Evolutionary conservation across 208 protist genomes (phyloP).

Genomic region (Acanthamoeba sp.): DNA sequence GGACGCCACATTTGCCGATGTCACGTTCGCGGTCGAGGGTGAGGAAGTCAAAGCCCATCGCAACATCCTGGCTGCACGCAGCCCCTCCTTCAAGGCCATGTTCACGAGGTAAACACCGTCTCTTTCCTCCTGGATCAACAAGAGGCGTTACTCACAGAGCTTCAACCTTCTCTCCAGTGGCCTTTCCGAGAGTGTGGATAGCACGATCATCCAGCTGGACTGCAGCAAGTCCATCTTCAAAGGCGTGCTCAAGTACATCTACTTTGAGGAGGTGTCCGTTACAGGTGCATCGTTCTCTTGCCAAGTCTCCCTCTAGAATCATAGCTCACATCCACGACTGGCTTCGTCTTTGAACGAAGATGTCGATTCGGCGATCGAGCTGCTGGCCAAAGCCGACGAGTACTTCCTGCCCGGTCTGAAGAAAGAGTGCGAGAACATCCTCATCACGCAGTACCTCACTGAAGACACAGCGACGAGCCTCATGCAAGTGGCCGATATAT

Average conservation of each 20-base stretch:
- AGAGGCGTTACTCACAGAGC: too few relatives aligned
- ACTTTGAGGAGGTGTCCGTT: background rate
- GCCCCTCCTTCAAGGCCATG: conserved; percentile 56
- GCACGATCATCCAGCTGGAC: background rate
- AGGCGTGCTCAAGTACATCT: background rate
- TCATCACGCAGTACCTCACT: background rate
- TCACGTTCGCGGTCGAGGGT: background rate
- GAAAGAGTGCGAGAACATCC: background rate
- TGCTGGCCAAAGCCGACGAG: background rate
- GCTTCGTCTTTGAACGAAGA: background rate
- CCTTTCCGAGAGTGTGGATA: background rate
- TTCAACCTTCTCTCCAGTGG: too few relatives aligned
- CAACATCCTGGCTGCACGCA: background rate
- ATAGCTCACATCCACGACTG: background rate
- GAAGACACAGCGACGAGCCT: background rate
- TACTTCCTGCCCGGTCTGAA: conserved; percentile 37
- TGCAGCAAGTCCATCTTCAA: background rate
- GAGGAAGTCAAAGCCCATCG: background rate
- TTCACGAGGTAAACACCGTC: background rate
- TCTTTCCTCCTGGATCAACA: background rate
- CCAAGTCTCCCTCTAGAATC: background rate
- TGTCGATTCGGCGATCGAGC: background rate
- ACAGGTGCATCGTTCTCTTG: background rate
- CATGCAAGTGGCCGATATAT: background rate
- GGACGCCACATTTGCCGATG: background rate